A percentile compares a stretch with the other conserved stretches of the same genome.
Evolutionary conservation across 2,329 filamentous ascomycete species (phyloP).

Genomic region (Calonectria henricotiae): DNA sequence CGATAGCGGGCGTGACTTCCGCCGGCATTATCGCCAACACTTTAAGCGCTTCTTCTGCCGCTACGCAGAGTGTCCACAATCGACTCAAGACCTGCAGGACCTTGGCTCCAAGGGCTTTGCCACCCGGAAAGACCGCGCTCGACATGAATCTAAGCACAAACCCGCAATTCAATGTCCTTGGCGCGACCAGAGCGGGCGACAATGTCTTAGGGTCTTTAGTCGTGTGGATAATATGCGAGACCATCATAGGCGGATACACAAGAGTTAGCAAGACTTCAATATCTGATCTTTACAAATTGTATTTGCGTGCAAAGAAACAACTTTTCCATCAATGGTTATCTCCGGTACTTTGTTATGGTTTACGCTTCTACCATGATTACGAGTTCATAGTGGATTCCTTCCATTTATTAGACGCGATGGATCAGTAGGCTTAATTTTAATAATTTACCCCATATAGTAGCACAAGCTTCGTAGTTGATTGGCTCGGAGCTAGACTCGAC

Average conservation of each 20-base stretch:
- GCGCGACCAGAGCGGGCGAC: not conserved
- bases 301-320: constrained; percentile 4
- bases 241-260: constrained; percentile 11
- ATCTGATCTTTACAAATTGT: constrained; percentile 1
- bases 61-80: constrained; percentile 12
- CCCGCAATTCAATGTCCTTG: constrained; percentile 10
- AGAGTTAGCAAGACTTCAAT: constrained; percentile 12
- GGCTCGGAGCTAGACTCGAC: not conserved
- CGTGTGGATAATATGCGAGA: constrained; percentile 11
- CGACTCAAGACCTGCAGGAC: constrained; percentile 14
- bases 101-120: constrained; percentile 8
- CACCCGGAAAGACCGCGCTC: constrained; percentile 7
- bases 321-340: constrained; percentile 5
- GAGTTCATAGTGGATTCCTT: not conserved
- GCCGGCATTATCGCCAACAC: constrained; percentile 17
- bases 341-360: not conserved
- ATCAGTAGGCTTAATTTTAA: constrained; percentile 2
- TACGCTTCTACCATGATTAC: constrained; percentile 7
- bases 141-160: constrained; percentile 14
- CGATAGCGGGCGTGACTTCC: constrained; percentile 10
- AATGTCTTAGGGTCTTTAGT: constrained; percentile 14
- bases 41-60: constrained; percentile 13
- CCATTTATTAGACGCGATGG: not conserved
- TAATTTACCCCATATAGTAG: not conserved
- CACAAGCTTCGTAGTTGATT: not conserved